Conservation (phyloP, 2,329 filamentous ascomycete genomes). For the Endothia cerciana region DNA sequence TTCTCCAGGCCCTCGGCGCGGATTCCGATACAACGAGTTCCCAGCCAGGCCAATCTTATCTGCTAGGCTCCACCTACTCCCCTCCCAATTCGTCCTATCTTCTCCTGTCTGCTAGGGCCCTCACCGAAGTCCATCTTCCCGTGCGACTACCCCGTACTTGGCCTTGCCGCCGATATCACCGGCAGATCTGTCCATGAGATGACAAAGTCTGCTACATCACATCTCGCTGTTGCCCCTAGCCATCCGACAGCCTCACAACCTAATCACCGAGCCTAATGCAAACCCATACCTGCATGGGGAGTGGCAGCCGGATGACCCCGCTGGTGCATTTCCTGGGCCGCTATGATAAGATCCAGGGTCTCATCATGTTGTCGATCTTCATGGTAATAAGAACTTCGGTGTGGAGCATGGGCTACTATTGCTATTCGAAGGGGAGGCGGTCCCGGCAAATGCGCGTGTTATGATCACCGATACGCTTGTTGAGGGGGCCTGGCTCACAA, state of each 20-base stretch:
- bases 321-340: neutral
- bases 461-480: neutral
- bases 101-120: neutral
- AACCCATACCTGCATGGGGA: conserved; percentile 7
- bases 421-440: neutral
- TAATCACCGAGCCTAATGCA: conserved; percentile 14
- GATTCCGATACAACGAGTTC: neutral
- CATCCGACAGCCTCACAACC: neutral
- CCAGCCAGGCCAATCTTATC: neutral
- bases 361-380: conserved; percentile 4
- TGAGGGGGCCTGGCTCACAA: neutral
- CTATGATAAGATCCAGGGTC: neutral
- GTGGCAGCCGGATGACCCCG: neutral
- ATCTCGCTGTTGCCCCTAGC: neutral
- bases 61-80: neutral
- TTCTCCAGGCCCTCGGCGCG: neutral
- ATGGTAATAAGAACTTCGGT: neutral
- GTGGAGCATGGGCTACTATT: neutral
- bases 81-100: neutral
- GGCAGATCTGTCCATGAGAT: neutral
- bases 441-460: neutral
- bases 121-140: neutral
- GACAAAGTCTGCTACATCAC: neutral
- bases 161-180: conserved; percentile 1
- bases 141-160: neutral